Percentiles rank a stretch among this genome's conserved stretches.
Conservation (phyloP, 2,329 filamentous ascomycete genomes). For the Hypoxylon sp. region DNA sequence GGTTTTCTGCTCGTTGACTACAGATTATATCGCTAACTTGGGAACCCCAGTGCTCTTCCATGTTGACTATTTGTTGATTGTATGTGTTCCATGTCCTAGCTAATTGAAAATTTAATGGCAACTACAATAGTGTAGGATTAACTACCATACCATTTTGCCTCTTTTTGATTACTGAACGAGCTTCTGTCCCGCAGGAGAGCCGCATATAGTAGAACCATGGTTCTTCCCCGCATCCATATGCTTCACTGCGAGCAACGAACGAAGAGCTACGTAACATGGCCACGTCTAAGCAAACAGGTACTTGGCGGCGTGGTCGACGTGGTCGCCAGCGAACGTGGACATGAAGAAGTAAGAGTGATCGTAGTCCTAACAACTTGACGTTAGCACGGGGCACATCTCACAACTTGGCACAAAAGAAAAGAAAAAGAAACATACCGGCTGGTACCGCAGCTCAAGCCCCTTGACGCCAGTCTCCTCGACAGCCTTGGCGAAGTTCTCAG, state of each 20-base stretch:
- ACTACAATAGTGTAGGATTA: too few species aligned
- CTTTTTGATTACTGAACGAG: neutral
- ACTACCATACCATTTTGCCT: neutral
- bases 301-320: slow-evolving; percentile 91
- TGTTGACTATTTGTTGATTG: neutral
- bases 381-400: neutral
- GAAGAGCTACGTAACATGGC: neutral
- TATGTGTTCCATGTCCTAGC: neutral
- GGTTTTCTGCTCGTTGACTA: neutral
- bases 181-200: neutral
- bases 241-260: neutral
- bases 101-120: neutral
- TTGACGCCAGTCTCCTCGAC: slow-evolving; percentile 77
- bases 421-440: slow-evolving; percentile 62
- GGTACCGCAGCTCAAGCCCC: slow-evolving; percentile 81
- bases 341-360: slow-evolving; percentile 99
- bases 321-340: slow-evolving; percentile 86
- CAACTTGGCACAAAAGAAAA: neutral
- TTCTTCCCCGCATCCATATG: neutral
- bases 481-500: slow-evolving; percentile 88
- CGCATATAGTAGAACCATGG: neutral
- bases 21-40: slow-evolving; percentile 1
- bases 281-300: slow-evolving; percentile 62
- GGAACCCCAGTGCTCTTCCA: neutral
- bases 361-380: slow-evolving; percentile 67